Base-by-base conservation (phyloP, 768 basidiomycete genomes). In the Pleurotus cornucopiae region DNA sequence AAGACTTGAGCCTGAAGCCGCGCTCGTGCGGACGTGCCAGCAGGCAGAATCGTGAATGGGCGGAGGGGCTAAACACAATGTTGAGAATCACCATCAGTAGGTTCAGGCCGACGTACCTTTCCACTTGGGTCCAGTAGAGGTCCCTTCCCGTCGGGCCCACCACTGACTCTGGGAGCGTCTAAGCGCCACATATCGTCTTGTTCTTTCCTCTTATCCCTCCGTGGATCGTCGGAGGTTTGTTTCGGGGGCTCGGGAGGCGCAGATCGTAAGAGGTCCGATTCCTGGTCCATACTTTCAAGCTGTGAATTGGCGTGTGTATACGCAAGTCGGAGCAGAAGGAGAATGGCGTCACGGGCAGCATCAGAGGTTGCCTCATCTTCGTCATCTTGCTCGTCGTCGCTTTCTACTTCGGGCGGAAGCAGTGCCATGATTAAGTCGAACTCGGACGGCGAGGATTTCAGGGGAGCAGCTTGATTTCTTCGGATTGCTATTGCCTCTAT, bases 41-140 rank as follows among this genome's bases (percentile, higher is more conserved):
- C 81, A 0, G 95, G 92, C 12, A 98, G 76, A 57, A 99, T 94
- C 0, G 91, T 95, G 69, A 99, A 98, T 13, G 96, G 93, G 37
- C 89, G 83, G 55, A 97, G 74, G 12, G 93, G 91, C 91, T 97
- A 59, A 6, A 39, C 41, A 12, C 18, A n/a, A 39, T 34, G 37
- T 40, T n/a, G 7, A 40, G 25, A 56, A 65, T 39, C 64, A 18
- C 18, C 16, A 41, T 12, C 34, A 26, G 13, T 16, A 47, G 26
- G 38, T 26, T 37, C 11, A 23, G 30, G 30, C 16, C 20, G 25
- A 44, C 74, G 40, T 51, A 94, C 94, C 77, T 84, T 92, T 40
- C 94, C 94, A 48, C 73, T 74, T 3, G 83, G 69, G 65, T 94
- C 90, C 55, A 97, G 65, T 23, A 98, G 67, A 5, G 88, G 79